Evolutionary conservation across 2,329 filamentous ascomycete species (phyloP), one percentile per base, ranked within the genome.

Genomic region (Pseudonectria foliicola): DNA sequence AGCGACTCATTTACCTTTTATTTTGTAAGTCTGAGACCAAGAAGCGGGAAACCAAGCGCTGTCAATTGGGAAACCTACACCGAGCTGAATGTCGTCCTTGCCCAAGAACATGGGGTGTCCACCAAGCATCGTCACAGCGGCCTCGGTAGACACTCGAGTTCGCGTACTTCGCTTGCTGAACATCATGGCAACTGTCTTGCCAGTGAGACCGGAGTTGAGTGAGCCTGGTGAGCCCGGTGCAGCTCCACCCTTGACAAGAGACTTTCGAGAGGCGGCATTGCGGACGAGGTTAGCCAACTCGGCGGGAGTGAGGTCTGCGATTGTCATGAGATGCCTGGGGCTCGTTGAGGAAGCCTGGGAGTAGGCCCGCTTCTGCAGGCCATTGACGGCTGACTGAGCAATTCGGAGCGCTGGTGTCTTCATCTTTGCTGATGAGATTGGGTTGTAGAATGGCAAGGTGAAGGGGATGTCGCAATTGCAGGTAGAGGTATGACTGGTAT

Each of bases 81-180:
- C 92, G 13, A 98, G 72, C 62, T 98, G 92, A 43, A 98, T 98
- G 57, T 98, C 92, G 36, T 93, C 82, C 57, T 89, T 92, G 53
- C 89, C 88, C 39, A 98, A 64, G 59, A 98, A 98, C 89, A 98
- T 95, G 14, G 92, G 82, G 52, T 95, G 84, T 0, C 90, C 92
- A 25, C 89, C 88, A 70, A 98, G 75, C 40, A 85, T 70, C n/a
- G 82, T 77, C 25, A 95, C 80, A 10, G 92, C 92, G 7, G 83
- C 83, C 68, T 98, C 92, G 2, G 89, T 95, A 2, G 88, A 95
- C 23, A 98, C 82, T 43, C 92, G 80, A 10, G 92, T 98, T 40
- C 92, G 78, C 10, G 92, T 98, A 52, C 85, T 93, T 48, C 89
- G 80, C 68, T 98, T 98, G 72, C 75, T 93, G 70, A 98, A 98